Evolutionary conservation across 2,329 filamentous ascomycete genomes (phyloP).

Genomic region (Fusarium domesticum): DNA sequence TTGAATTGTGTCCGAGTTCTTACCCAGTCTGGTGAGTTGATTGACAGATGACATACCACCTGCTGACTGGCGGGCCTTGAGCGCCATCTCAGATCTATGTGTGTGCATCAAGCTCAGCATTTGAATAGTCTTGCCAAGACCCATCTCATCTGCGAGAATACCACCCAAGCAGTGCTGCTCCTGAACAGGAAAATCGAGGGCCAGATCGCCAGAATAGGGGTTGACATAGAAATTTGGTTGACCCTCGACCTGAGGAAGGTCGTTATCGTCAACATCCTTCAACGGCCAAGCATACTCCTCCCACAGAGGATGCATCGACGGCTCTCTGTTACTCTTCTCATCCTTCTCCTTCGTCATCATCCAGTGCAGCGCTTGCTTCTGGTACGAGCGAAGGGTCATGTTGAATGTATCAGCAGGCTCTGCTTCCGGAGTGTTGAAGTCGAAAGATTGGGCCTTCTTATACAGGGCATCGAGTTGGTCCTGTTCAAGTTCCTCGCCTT

Average conservation of each 20-base stretch:
- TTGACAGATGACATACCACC: slow-evolving; percentile 47
- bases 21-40: slow-evolving; percentile 60
- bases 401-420: slow-evolving; percentile 79
- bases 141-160: slow-evolving; percentile 95
- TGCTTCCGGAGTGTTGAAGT: slow-evolving; percentile 85
- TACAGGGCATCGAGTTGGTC: slow-evolving; percentile 93
- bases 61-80: slow-evolving; percentile 35
- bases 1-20: slow-evolving; percentile 55
- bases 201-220: slow-evolving; percentile 92
- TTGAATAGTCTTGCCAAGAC: slow-evolving; percentile 95
- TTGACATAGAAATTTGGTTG: slow-evolving; percentile 88
- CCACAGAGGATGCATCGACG: slow-evolving; percentile 95
- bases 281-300: slow-evolving; percentile 90
- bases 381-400: slow-evolving; percentile 84
- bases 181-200: slow-evolving; percentile 85
- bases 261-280: slow-evolving; percentile 82
- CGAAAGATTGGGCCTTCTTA: slow-evolving; percentile 93
- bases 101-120: slow-evolving; percentile 93
- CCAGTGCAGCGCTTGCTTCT: slow-evolving; percentile 94
- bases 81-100: slow-evolving; percentile 61
- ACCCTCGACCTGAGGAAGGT: slow-evolving; percentile 61
- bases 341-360: slow-evolving; percentile 93
- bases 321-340: slow-evolving; percentile 64
- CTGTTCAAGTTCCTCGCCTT: slow-evolving; percentile 88
- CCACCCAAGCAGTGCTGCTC: slow-evolving; percentile 94